A percentile compares a stretch with the other conserved stretches of the same genome.
These are phyloP conservation scores for Heterobasidion occidentale DNA, from an alignment of 1,284 basidiomycete species.

Conservation along the genomic window DNA sequence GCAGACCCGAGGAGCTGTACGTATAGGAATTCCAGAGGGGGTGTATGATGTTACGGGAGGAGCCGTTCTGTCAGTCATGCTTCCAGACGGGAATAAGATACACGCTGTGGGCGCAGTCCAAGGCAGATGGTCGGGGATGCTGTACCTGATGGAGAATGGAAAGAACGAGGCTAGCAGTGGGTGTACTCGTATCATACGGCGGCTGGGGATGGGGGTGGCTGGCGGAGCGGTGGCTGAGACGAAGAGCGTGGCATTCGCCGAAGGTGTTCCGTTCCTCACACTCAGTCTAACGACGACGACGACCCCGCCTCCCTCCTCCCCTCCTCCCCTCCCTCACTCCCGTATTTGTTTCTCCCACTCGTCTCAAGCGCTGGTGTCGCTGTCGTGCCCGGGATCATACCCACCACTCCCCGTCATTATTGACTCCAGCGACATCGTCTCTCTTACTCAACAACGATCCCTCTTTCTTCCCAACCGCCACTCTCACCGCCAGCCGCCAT, in stretches of 20 bases:
- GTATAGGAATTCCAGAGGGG: too few species aligned
- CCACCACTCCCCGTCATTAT: neutral
- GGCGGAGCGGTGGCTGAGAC: neutral
- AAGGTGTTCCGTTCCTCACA: neutral
- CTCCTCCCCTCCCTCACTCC: neutral
- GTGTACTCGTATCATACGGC: too few species aligned
- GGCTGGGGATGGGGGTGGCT: neutral
- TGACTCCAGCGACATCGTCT: neutral
- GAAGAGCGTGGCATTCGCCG: too few species aligned
- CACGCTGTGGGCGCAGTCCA: too few species aligned
- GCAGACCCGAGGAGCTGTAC: too few species aligned
- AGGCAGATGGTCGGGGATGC: too few species aligned
- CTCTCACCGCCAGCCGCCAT: slow-evolving; percentile 27
- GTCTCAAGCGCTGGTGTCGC: slow-evolving; percentile 13
- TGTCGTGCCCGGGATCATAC: slow-evolving; percentile 1
- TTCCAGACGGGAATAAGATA: too few species aligned
- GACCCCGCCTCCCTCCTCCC: neutral
- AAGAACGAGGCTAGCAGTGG: too few species aligned
- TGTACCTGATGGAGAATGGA: too few species aligned
- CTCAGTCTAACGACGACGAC: neutral
- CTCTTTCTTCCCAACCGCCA: slow-evolving; percentile 6
- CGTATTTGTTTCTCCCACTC: neutral
- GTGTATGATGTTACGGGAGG: too few species aligned
- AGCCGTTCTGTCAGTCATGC: too few species aligned
- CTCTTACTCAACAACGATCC: slow-evolving; percentile 2